phyloP scores from a whole-genome alignment of 2,329 filamentous ascomycete genomes.

The Apiospora phragmitis region DNA sequence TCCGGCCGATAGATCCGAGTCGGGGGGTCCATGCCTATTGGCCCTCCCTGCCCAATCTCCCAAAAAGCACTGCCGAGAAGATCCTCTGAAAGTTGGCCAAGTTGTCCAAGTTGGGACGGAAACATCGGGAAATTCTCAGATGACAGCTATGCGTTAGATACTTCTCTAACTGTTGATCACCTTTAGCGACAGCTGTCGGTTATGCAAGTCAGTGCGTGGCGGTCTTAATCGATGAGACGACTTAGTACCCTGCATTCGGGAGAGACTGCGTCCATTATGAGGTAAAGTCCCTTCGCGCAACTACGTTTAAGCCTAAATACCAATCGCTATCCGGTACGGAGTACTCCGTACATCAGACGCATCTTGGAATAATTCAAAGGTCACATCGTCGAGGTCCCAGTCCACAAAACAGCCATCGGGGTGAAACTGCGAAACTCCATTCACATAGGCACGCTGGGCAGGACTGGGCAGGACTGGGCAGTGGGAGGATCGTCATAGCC shows the following conservation, averaged over 20 bases:
- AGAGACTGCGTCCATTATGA: no score
- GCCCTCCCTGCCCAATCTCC: no score
- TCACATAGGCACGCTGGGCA: neutral
- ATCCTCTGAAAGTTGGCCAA: no score
- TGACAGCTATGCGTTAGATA: neutral
- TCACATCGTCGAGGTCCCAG: neutral
- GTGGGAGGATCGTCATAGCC: neutral
- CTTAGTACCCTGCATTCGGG: no score
- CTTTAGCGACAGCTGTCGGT: neutral
- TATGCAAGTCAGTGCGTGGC: neutral
- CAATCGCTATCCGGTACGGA: no score
- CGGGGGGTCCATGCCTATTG: neutral
- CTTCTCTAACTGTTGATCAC: no score
- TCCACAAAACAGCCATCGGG: no score
- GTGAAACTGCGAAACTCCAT: neutral
- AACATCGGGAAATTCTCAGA: neutral
- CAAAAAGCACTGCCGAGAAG: no score
- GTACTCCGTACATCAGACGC: no score
- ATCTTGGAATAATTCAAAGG: neutral
- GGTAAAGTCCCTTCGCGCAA: neutral
- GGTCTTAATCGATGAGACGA: no score
- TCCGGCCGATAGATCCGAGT: neutral
- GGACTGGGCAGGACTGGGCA: neutral
- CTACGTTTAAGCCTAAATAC: no score
- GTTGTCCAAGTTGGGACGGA: neutral